Percentiles rank a stretch among this genome's conserved stretches.
These are phyloP conservation scores for Setomelanomma holmii DNA, from an alignment of 2,329 filamentous ascomycete species.

Conservation along the genomic window DNA sequence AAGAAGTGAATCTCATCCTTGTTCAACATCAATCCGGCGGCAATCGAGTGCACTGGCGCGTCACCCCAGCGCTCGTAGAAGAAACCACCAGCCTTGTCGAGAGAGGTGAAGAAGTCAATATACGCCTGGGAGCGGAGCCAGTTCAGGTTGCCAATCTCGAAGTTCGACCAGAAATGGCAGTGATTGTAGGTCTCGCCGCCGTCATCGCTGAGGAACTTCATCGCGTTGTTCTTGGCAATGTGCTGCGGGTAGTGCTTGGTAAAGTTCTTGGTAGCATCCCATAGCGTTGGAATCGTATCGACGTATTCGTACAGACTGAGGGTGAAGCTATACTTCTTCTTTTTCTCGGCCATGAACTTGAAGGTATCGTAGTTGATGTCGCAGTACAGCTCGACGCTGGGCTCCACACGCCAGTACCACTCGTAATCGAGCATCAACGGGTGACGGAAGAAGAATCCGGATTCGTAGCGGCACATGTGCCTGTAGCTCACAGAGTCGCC, in stretches of 20 bases:
- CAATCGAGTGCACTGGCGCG: conserved; percentile 97
- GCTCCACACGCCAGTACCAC: conserved; percentile 99
- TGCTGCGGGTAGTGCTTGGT: conserved; percentile 90
- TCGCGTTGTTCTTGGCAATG: conserved; percentile 80
- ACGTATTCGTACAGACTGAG: conserved; percentile 95
- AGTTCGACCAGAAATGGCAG: conserved; percentile 99
- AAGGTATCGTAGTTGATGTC: conserved; percentile 96
- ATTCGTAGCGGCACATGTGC: conserved; percentile 99
- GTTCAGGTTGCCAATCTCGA: conserved; percentile 91
- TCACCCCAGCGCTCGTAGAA: conserved; percentile 99
- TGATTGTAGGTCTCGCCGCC: conserved; percentile 92
- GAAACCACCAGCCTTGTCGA: conserved; percentile 93
- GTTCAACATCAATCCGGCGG: conserved; percentile 82
- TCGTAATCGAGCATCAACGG: conserved; percentile 93
- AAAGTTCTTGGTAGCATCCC: conserved; percentile 95
- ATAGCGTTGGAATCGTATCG: conserved; percentile 94
- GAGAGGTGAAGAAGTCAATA: conserved; percentile 84
- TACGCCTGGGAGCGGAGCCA: conserved; percentile 93
- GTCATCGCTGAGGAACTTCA: conserved; percentile 92
- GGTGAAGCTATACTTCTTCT: conserved; percentile 98
- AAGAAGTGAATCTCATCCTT: conserved; percentile 98
- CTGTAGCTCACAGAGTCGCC: conserved; percentile 96
- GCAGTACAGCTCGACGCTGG: conserved; percentile 94
- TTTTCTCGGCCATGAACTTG: conserved; percentile 92
- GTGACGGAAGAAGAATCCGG: conserved; percentile 98